Evolutionary conservation across 106 monocot genomes (phyloP).

Genomic region (Amphibolis antarctica): DNA sequence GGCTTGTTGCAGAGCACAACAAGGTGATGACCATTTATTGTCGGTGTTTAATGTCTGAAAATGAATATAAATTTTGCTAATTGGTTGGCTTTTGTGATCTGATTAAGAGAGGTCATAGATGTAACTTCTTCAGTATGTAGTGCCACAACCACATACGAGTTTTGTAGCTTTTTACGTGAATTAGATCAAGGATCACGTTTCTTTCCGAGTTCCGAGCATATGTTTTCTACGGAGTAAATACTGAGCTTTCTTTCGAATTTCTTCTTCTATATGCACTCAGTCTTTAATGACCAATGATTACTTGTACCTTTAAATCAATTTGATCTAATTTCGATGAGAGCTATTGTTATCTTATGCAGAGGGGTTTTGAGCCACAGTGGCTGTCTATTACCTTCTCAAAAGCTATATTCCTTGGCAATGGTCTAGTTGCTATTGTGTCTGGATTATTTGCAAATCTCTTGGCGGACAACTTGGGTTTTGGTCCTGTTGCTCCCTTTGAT

Average conservation of each 20-base stretch:
- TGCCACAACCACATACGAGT: not conserved
- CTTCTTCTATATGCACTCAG: not conserved
- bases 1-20: conserved; percentile 97
- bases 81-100: not conserved
- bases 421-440: conserved; percentile 69
- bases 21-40: conserved; percentile 39
- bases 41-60: not conserved
- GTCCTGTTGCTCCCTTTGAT: conserved; percentile 94
- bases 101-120: not conserved
- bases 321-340: not conserved
- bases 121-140: not conserved
- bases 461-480: conserved; percentile 80
- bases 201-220: too few relatives aligned
- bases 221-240: too few relatives aligned
- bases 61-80: not conserved
- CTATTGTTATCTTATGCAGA: conserved; percentile 33
- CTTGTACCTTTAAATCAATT: not conserved
- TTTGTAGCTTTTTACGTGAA: not conserved
- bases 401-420: conserved; percentile 99
- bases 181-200: not conserved
- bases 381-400: conserved; percentile 95
- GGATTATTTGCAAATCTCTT: conserved; percentile 80
- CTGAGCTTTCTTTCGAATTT: not conserved
- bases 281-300: not conserved
- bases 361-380: conserved; percentile 94